Evolutionary conservation across 2,329 filamentous ascomycete genomes (phyloP).

Genomic region (Gnomoniopsis smithogilvyi): DNA sequence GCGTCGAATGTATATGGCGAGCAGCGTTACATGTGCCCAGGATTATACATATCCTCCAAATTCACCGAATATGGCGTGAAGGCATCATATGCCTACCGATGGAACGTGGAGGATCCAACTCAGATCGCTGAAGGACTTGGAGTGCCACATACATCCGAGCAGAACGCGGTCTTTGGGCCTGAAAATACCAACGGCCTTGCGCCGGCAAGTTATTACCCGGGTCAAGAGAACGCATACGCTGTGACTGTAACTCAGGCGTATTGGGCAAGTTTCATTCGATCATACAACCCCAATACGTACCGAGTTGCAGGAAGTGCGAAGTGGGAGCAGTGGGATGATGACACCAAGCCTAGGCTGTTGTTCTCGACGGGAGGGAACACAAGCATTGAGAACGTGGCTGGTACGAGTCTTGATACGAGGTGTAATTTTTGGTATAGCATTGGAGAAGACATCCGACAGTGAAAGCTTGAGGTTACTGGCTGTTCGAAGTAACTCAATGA

Average conservation of each 20-base stretch:
- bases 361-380: conserved; percentile 34
- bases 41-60: conserved; percentile 49
- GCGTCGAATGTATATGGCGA: conserved; percentile 60
- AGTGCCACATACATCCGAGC: conserved; percentile 65
- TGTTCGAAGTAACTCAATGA: no score
- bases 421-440: conserved; percentile 18
- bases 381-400: conserved; percentile 21
- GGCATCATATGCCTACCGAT: conserved; percentile 65
- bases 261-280: conserved; percentile 70
- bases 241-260: conserved; percentile 64
- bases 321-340: conserved; percentile 46
- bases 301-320: conserved; percentile 41
- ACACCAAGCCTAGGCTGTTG: conserved; percentile 33
- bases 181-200: conserved; percentile 44
- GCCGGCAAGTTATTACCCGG: conserved; percentile 53
- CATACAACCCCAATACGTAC: conserved; percentile 60
- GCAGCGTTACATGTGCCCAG: conserved; percentile 63
- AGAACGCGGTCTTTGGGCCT: conserved; percentile 65
- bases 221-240: conserved; percentile 51
- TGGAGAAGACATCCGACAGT: conserved; percentile 9
- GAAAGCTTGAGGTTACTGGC: neutral
- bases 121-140: conserved; percentile 54
- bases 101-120: conserved; percentile 60
- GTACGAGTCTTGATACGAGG: conserved; percentile 15
- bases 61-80: conserved; percentile 31